Base-by-base conservation (phyloP, 192 early-diverging fungal species). In the Dissophora ornata region DNA sequence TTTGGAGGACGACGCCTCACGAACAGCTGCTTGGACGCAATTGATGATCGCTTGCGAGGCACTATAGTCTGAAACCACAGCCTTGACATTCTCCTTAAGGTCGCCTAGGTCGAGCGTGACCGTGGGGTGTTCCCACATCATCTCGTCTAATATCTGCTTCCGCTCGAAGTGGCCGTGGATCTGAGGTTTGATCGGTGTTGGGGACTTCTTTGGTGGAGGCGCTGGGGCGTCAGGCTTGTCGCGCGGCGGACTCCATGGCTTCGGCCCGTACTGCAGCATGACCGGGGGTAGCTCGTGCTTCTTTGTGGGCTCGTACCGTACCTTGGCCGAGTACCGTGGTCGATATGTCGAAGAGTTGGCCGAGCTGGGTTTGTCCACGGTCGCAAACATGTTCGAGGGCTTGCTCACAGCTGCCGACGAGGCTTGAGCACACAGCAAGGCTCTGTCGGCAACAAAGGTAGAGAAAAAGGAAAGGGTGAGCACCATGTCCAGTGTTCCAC, bases 41-140 rank as follows among this genome's bases (percentile, higher is more conserved):
- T 60, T 44, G 21, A 33, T 2, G 19, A 60, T 60, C 3, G 29
- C 22, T 6, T 38, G 36, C 7, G 7, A 9, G 13, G 7, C 13
- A 13, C 36, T 38, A 13, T 38, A 13, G 36, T 9, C 6, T 6
- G 36, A 38, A 24, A 40, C 47, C n/a, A 33, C 60, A 16, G 32
- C 34, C 8, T 19, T 28, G n/a, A 50, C 48, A 18, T 51, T 48
- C 12, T 12, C 40, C 10, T 32, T 28, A 4, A 65, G 51, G 28
- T 18, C 5, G 21, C 34, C 51, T 12, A 54, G 28, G 33, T 54
- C 25, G 25, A 65, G 51, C n/a, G 51, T 54, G 51, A 65, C 51
- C 15, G 29, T 65, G 12, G 62, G 62, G 22, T 65, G 51, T 33
- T 65, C 62, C n/a, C 29, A 55, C 44, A 16, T 12, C 18, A 45